Evolutionary conservation across 371 early-diverging fungal species (phyloP), one percentile per base, ranked within the genome.

Genomic region (Mucor plumbeus): DNA sequence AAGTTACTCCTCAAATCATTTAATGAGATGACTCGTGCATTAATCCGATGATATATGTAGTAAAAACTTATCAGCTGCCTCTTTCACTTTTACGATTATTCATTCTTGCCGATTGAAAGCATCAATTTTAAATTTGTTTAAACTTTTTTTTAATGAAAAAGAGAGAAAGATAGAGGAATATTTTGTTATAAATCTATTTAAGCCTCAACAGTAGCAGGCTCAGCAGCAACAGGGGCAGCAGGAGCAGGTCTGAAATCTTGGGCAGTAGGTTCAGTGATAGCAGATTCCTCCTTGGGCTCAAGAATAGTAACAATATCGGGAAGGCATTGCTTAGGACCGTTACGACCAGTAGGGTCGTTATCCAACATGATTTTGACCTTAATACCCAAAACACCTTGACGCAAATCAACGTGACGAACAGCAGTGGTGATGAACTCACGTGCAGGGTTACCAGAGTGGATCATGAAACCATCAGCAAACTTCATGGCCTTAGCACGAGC

Each of bases 401-500:
- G 96, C 81, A 99, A 90, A 72, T 98, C 88, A 75, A 99, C 99
- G 92, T 97, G 98, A 76, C 99, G 95, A 73, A 95, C 94, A 66
- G 99, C 99, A 61, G 89, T 88, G 87, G 97, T 98, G 77, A 99
- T 97, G 87, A 93, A 99, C 82, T 99, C 98, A 79, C 91, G 87
- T 69, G 95, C 92, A 80, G 99, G 97, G 82, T 98, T 94, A 87
- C 99, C 99, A 80, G 99, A 97, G 96, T 99, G 98, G 85, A 99
- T 94, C 94, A 99, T 95, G 91, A 99, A 98, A 77, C 99, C 99
- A 76, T 98, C 98, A 78, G 92, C 88, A 87, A 99, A 99, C 94
- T 99, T 99, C 97, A 98, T 98, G 72, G 99, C 93, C 93, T 98
- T 99, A 83, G 99, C 99, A 94, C 99, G 98, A 65, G 99, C 99